Percentiles rank a stretch among this genome's conserved stretches.
These are phyloP conservation scores for Suillus discolor DNA, from an alignment of 768 basidiomycete genomes.

Conservation along the genomic window DNA sequence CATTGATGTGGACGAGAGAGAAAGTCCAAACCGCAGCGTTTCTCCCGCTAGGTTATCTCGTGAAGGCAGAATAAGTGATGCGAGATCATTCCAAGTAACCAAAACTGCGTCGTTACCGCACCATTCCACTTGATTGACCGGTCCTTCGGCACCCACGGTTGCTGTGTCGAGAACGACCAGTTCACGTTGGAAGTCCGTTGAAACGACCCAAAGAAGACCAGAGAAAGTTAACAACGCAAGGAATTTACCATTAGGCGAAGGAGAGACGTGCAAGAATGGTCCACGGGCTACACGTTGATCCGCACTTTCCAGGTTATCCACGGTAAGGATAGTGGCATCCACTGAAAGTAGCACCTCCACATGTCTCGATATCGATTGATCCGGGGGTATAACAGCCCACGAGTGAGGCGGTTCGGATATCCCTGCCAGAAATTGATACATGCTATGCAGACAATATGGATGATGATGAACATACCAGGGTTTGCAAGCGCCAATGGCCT, in stretches of 20 bases:
- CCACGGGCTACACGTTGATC: slow-evolving; percentile 90
- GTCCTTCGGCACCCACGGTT: slow-evolving; percentile 56
- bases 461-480: slow-evolving; percentile 56
- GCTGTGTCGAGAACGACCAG: slow-evolving; percentile 85
- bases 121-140: slow-evolving; percentile 82
- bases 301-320: slow-evolving; percentile 86
- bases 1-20: neutral
- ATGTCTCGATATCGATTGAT: slow-evolving; percentile 86
- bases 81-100: slow-evolving; percentile 77
- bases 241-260: slow-evolving; percentile 94
- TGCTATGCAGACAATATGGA: neutral
- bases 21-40: slow-evolving; percentile 64
- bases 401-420: slow-evolving; percentile 78
- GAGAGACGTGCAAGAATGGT: slow-evolving; percentile 84
- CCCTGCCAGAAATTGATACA: slow-evolving; percentile 39
- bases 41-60: slow-evolving; percentile 50
- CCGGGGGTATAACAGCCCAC: slow-evolving; percentile 91
- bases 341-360: slow-evolving; percentile 87
- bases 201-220: slow-evolving; percentile 89
- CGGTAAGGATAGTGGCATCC: slow-evolving; percentile 75
- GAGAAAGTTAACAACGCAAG: slow-evolving; percentile 78
- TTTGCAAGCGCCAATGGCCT: slow-evolving; percentile 73
- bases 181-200: slow-evolving; percentile 86
- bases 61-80: slow-evolving; percentile 88
- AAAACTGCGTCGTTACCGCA: slow-evolving; percentile 95